Evolutionary conservation across 2,329 filamentous ascomycete genomes (phyloP).

Genomic region (Claviceps spartinae): DNA sequence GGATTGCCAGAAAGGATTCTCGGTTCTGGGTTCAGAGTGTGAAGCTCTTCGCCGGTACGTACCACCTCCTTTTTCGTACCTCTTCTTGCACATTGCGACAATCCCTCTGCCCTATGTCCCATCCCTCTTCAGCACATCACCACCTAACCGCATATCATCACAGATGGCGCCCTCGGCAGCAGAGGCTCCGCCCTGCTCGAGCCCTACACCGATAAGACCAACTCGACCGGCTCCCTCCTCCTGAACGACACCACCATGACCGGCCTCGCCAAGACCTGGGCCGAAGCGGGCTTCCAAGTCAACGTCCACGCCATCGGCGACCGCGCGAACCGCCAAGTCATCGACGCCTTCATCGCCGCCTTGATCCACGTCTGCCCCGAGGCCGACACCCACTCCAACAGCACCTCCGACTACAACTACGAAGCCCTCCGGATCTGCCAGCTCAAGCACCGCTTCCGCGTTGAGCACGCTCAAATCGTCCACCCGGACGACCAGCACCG

Average conservation of each 20-base stretch:
- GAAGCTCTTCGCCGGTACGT: slow-evolving; percentile 53
- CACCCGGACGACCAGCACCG: slow-evolving; percentile 49
- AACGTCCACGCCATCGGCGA: slow-evolving; percentile 64
- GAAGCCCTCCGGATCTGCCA: slow-evolving; percentile 35
- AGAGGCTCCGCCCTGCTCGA: slow-evolving; percentile 63
- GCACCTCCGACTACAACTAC: slow-evolving; percentile 9
- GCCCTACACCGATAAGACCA: slow-evolving; percentile 50
- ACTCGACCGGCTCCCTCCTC: slow-evolving; percentile 48
- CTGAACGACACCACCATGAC: slow-evolving; percentile 48
- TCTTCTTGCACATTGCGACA: neutral
- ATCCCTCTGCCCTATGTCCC: no score
- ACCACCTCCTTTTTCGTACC: neutral
- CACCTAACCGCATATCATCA: neutral
- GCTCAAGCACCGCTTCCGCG: slow-evolving; percentile 43
- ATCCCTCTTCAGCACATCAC: no score
- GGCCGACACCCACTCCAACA: slow-evolving; percentile 16
- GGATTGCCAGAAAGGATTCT: slow-evolving; percentile 29
- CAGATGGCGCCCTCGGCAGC: slow-evolving; percentile 55
- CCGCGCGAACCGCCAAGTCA: slow-evolving; percentile 48
- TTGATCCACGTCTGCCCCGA: slow-evolving; percentile 39
- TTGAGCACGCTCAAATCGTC: slow-evolving; percentile 60
- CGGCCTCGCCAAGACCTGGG: slow-evolving; percentile 42
- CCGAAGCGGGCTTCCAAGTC: slow-evolving; percentile 48
- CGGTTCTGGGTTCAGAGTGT: slow-evolving; percentile 47
- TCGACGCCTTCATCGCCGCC: slow-evolving; percentile 47